Base-by-base conservation (phyloP, 805 yeast species). In the Candida manassasensis region DNA sequence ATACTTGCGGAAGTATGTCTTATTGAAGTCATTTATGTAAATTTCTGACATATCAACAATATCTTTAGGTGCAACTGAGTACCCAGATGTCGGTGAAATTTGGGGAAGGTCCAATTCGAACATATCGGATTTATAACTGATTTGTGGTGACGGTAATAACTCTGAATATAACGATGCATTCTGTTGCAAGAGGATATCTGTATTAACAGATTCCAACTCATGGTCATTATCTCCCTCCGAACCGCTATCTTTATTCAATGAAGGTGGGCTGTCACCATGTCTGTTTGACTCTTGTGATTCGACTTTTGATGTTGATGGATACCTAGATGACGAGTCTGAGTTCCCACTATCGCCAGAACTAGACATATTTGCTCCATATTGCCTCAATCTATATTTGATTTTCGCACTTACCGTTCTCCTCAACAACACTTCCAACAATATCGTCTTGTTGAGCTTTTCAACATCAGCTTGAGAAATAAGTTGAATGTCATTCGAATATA, bases 401-500 rank as follows among this genome's bases (percentile, higher is more conserved):
- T 67, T 67, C 5, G 69, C 71, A 21, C 69, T 64, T 42, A 65
- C 43, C 1, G 71, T 67, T 37, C 69, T 45, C 38, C 71, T 53
- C n/a, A 67, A 36, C 28, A 67, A 49, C 4, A 63, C 39, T 35
- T 66, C 73, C 19, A 63, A 49, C n/a, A 62, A 46, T 0, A 67
- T 31, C 36, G 51, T 52, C 27, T 48, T 52, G 33, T 65, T 56
- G 33, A 65, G 41, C n/a, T 42, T 38, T 8, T 54, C 50, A 13
- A 53, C 47, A 30, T 64, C 69, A 2, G 31, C 30, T 8, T 48
- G 38, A 4, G 47, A 37, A 16, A 64, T 33, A 27, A 57, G 38
- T 18, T 36, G 37, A 3, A 45, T 19, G 27, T 57, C 64, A 18
- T 55, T 48, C 2, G 69, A 65, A 34, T 49, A 59, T 28, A 60